Base-by-base conservation (phyloP, 257 asterid genomes). In the Jacaranda mimosifolia region DNA sequence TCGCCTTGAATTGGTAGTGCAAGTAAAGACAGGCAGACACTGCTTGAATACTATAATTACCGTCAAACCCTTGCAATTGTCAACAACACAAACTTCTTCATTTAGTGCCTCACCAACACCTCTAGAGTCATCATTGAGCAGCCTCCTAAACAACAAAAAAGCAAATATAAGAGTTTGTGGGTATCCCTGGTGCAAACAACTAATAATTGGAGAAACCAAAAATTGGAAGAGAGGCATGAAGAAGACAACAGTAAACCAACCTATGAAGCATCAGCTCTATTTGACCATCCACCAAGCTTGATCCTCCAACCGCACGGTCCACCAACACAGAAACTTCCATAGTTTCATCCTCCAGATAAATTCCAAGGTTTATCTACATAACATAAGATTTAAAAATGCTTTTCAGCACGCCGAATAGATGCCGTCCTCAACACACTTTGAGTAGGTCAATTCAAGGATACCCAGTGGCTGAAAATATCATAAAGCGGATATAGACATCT, bases 41-140 rank as follows among this genome's bases (percentile, higher is more conserved):
- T 11, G 59, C 70, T 64, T 21, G 38, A 55, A 53, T 58, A 14
- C 12, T 73, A 70, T 26, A 72, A 45, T 64, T 84, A 91, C 97
- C 90, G 57, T 87, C 85, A 89, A 82, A 60, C 97, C 97, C 87
- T 85, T 73, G 86, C 97, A 91, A 75, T 63, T 66, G 48, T 76
- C 79, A 68, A 72, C 77, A 75, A 86, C 68, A 63, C 97, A 91
- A 86, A 86, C 87, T 86, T 87, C 84, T 85, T 91, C 97, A 80
- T 91, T 91, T 56, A 91, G 83, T 76, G 83, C 91, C 89, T 91
- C 97, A 32, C 97, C 97, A 78, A 91, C 97, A 68, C 97, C 97
- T 84, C 97, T 88, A 74, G 91, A 80, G 80, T 91, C 97, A 66
- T 91, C 97, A 77, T 87, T 83, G 77, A 91, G 80, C 72, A 91